Evolutionary conservation across 2,329 filamentous ascomycete species (phyloP).

Genomic region (Fusarium palustre): DNA sequence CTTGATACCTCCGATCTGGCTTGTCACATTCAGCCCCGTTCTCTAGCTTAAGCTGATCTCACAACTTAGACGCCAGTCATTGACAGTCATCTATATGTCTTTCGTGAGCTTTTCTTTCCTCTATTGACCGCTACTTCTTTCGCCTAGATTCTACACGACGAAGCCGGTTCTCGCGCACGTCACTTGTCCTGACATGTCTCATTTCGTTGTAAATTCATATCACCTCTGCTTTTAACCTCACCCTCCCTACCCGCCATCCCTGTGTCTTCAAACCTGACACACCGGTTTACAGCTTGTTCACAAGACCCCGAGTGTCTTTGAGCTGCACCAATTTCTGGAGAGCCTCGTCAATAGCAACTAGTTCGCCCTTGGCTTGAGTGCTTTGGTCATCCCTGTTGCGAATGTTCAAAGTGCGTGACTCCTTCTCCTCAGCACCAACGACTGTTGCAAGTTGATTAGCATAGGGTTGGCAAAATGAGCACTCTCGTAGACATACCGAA

Average conservation of each 20-base stretch:
- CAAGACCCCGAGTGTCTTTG: slow-evolving; percentile 59
- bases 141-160: slow-evolving; percentile 20
- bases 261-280: slow-evolving; percentile 17
- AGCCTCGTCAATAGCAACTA: slow-evolving; percentile 67
- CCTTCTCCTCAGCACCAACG: slow-evolving; percentile 71
- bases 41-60: slow-evolving; percentile 12
- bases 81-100: neutral
- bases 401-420: slow-evolving; percentile 70
- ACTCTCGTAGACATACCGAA: slow-evolving; percentile 63
- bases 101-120: slow-evolving; percentile 20
- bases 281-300: slow-evolving; percentile 51
- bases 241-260: slow-evolving; percentile 21
- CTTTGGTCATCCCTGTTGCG: slow-evolving; percentile 72
- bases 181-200: slow-evolving; percentile 35
- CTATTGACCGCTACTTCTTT: slow-evolving; percentile 37
- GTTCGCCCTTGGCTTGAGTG: slow-evolving; percentile 70
- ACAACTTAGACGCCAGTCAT: slow-evolving; percentile 6
- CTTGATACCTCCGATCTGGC: neutral
- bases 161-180: slow-evolving; percentile 21
- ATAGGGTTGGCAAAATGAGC: neutral
- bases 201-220: slow-evolving; percentile 36
- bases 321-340: slow-evolving; percentile 66
- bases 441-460: slow-evolving; percentile 55
- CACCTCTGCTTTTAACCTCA: slow-evolving; percentile 37
- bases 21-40: slow-evolving; percentile 19